These are phyloP conservation scores for Sporodiniella umbellata DNA, from an alignment of 371 early-diverging fungal genomes.

Conservation along the genomic window DNA sequence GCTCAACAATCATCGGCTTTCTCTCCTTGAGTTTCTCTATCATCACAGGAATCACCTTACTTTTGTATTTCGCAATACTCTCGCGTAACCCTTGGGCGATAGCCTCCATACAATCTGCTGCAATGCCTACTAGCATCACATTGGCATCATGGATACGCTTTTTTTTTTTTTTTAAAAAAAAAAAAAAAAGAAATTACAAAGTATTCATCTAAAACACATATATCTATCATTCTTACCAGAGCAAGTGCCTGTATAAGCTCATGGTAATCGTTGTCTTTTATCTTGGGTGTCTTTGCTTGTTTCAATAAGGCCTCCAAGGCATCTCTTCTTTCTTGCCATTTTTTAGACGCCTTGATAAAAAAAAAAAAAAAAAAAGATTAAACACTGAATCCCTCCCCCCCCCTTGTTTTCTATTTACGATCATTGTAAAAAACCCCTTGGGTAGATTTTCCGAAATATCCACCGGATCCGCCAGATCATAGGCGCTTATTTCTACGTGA, in stretches of 20 bases:
- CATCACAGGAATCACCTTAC: constrained; percentile 63
- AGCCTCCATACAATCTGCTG: constrained; percentile 79
- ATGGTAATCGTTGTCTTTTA: constrained; percentile 73
- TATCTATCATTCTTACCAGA: constrained; percentile 52
- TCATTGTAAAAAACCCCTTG: constrained; percentile 64
- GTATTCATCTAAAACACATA: not conserved
- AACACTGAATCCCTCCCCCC: not conserved
- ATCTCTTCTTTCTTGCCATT: constrained; percentile 97
- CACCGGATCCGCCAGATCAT: constrained; percentile 87
- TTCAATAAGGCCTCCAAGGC: constrained; percentile 74
- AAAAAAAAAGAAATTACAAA: not conserved
- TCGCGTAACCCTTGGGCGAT: constrained; percentile 80
- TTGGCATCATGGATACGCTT: constrained; percentile 86
- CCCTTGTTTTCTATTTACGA: constrained; percentile 14
- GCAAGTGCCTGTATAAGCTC: constrained; percentile 80
- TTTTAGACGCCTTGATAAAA: constrained; percentile 60
- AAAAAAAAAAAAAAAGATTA: not conserved
- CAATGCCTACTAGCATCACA: constrained; percentile 73
- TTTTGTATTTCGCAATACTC: constrained; percentile 77
- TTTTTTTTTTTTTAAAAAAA: too few species aligned
- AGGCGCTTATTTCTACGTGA: constrained; percentile 41
- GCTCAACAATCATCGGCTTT: constrained; percentile 83
- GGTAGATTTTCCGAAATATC: constrained; percentile 85
- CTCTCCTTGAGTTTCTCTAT: constrained; percentile 94
- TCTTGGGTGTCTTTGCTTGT: constrained; percentile 70